These are phyloP conservation scores for Globisporangium nunn DNA, from an alignment of 352 stramenopile species.

Conservation along the genomic window DNA sequence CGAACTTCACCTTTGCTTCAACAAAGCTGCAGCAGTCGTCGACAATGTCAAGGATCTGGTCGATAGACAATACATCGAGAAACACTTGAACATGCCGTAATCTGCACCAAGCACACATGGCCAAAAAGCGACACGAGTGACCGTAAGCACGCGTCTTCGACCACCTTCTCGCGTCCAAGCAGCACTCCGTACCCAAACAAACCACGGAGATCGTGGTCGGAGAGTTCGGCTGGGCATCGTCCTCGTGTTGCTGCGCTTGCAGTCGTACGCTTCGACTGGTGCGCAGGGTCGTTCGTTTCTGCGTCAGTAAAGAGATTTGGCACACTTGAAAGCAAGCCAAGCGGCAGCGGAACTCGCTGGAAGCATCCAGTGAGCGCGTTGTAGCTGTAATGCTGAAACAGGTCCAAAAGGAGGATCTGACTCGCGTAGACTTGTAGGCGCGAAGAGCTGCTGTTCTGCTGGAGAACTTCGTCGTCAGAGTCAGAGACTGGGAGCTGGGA, in stretches of 20 bases:
- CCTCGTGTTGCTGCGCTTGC: neutral
- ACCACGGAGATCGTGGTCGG: neutral
- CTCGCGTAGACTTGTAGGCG: constrained; percentile 44
- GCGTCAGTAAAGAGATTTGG: constrained; percentile 18
- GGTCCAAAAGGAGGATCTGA: constrained; percentile 36
- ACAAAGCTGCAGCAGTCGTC: constrained; percentile 26
- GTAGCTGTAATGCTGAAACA: constrained; percentile 56
- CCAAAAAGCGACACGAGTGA: too few relatives aligned
- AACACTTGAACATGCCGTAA: constrained; percentile 18
- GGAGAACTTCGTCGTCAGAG: constrained; percentile 12
- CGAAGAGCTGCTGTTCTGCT: constrained; percentile 15
- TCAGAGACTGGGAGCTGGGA: constrained; percentile 13
- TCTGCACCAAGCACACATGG: neutral
- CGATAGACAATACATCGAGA: constrained; percentile 20
- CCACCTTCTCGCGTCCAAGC: too few relatives aligned
- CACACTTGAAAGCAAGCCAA: constrained; percentile 16
- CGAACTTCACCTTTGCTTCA: constrained; percentile 24
- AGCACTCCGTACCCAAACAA: constrained; percentile 9
- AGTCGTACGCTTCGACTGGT: neutral
- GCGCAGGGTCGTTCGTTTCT: constrained; percentile 3
- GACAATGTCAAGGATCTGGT: constrained; percentile 25
- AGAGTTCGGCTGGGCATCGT: constrained; percentile 10
- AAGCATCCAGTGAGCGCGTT: constrained; percentile 34
- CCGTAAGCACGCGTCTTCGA: too few relatives aligned
- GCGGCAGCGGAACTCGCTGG: constrained; percentile 23